phyloP scores from a whole-genome alignment of 495 filamentous ascomycete genomes.

The Massariosphaeria phaeospora region DNA sequence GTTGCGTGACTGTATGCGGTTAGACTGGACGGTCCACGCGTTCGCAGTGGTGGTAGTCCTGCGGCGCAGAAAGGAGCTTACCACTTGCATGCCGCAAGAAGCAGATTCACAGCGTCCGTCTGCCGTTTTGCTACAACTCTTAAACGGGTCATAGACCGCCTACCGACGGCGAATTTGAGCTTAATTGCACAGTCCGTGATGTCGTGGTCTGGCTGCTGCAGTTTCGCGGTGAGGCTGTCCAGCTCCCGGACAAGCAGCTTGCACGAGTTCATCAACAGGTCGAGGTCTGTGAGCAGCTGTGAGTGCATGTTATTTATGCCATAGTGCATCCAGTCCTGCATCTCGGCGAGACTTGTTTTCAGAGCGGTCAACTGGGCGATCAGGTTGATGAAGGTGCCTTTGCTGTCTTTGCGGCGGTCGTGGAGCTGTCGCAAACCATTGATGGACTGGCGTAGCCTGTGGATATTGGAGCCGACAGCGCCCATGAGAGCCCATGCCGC shows the following conservation, averaged over 20 bases:
- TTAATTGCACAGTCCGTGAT: slow-evolving; percentile 22
- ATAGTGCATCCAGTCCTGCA: slow-evolving; percentile 32
- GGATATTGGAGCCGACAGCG: slow-evolving; percentile 10
- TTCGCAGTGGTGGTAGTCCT: not conserved
- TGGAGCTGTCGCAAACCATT: slow-evolving; percentile 23
- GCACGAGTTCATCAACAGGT: slow-evolving; percentile 24
- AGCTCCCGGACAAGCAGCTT: slow-evolving; percentile 12
- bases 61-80: slow-evolving; percentile 1
- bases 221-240: slow-evolving; percentile 10
- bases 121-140: slow-evolving; percentile 23
- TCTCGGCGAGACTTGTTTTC: slow-evolving; percentile 24
- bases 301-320: slow-evolving; percentile 23
- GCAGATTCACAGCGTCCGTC: slow-evolving; percentile 23
- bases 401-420: slow-evolving; percentile 26
- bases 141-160: slow-evolving; percentile 22
- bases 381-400: slow-evolving; percentile 28
- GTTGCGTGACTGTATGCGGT: slow-evolving; percentile 21
- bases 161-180: slow-evolving; percentile 17
- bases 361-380: slow-evolving; percentile 28
- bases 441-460: slow-evolving; percentile 27
- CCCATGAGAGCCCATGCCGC: slow-evolving; percentile 14
- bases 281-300: slow-evolving; percentile 26
- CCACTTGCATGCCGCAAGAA: slow-evolving; percentile 32
- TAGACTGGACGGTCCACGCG: slow-evolving; percentile 1
- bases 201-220: slow-evolving; percentile 26